Percentiles rank a stretch among this genome's conserved stretches.
Evolutionary conservation across 768 basidiomycete genomes (phyloP).

Genomic region (Suillus spraguei): DNA sequence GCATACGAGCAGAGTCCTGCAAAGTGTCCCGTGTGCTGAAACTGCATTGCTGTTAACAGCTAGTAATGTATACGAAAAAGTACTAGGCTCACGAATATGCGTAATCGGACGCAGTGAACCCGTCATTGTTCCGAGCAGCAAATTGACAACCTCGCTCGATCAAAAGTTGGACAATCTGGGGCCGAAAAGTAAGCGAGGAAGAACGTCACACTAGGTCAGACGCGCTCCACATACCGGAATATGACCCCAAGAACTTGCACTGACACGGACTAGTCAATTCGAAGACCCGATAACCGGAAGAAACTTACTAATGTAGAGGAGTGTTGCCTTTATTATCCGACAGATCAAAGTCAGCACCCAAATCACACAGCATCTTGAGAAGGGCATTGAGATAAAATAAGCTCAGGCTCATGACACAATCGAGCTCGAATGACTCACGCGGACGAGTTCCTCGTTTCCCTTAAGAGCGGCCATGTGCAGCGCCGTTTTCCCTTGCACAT

Average conservation of each 20-base stretch:
- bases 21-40: constrained; percentile 75
- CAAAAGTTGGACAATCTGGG: constrained; percentile 77
- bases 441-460: constrained; percentile 87
- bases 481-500: constrained; percentile 86
- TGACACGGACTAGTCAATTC: constrained; percentile 32
- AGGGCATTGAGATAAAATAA: constrained; percentile 20
- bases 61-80: not conserved
- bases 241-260: constrained; percentile 89
- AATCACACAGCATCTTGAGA: constrained; percentile 83
- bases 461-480: constrained; percentile 86
- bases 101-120: constrained; percentile 91
- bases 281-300: constrained; percentile 8
- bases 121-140: constrained; percentile 83
- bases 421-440: constrained; percentile 51
- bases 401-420: constrained; percentile 10
- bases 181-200: constrained; percentile 16
- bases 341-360: constrained; percentile 88
- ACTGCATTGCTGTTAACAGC: constrained; percentile 38
- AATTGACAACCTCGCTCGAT: constrained; percentile 90
- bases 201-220: constrained; percentile 10
- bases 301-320: constrained; percentile 85
- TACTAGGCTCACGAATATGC: constrained; percentile 53
- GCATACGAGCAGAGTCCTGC: constrained; percentile 77
- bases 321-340: constrained; percentile 93
- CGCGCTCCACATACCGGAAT: constrained; percentile 56